Conservation (phyloP, 352 stramenopile species). For the Phytophthora fragariae region DNA sequence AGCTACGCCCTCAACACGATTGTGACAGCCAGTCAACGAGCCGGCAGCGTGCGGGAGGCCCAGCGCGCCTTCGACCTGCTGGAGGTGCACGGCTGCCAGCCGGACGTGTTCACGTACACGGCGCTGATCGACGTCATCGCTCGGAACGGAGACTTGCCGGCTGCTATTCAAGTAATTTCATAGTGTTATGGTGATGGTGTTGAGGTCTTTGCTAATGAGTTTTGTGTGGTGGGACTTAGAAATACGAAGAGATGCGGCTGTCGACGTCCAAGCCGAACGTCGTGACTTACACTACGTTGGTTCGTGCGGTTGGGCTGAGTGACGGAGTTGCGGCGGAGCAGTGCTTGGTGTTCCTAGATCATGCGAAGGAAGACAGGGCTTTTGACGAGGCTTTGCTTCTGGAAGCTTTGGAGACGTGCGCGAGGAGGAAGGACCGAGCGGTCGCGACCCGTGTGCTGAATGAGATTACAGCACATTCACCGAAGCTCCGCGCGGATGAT, state of each 20-base stretch:
- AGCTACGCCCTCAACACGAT: slow-evolving; percentile 85
- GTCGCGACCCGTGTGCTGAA: slow-evolving; percentile 45
- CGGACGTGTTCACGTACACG: slow-evolving; percentile 85
- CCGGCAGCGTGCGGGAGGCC: slow-evolving; percentile 62
- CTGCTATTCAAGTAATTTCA: slow-evolving; percentile 52
- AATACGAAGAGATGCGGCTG: slow-evolving; percentile 70
- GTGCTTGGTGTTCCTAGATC: slow-evolving; percentile 54
- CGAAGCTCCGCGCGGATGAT: slow-evolving; percentile 54
- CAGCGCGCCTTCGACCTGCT: slow-evolving; percentile 69
- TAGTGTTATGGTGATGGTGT: not conserved
- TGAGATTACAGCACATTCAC: slow-evolving; percentile 42
- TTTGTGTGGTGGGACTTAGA: slow-evolving; percentile 31
- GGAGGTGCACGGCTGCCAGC: slow-evolving; percentile 56
- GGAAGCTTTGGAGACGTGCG: slow-evolving; percentile 67
- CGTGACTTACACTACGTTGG: slow-evolving; percentile 79
- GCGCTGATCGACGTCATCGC: slow-evolving; percentile 81
- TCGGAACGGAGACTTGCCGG: slow-evolving; percentile 50
- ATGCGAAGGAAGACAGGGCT: slow-evolving; percentile 56
- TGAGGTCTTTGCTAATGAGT: slow-evolving; percentile 1
- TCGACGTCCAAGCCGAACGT: slow-evolving; percentile 74
- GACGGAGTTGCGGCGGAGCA: slow-evolving; percentile 43
- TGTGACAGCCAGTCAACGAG: slow-evolving; percentile 77
- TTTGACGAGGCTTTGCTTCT: slow-evolving; percentile 74
- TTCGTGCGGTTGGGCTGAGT: slow-evolving; percentile 56
- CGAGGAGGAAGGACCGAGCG: slow-evolving; percentile 44